Base-by-base conservation (phyloP, 306 rosid genomes). In the Malus sieversii region DNA sequence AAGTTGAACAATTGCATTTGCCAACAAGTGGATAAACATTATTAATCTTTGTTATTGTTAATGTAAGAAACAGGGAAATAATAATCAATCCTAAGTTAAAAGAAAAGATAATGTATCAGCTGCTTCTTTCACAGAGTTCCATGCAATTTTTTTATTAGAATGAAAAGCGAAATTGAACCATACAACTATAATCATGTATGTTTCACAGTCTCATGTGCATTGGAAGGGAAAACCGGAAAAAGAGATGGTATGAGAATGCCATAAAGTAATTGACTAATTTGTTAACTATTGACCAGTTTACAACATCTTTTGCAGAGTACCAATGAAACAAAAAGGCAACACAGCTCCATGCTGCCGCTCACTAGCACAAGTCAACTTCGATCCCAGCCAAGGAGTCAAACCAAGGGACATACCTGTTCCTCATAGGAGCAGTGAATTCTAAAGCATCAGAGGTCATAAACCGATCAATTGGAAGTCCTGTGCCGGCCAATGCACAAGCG, bases 401-500 rank as follows among this genome's bases (percentile, higher is more conserved):
- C 61, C 68, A 65, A 82, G 70, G 48, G 13, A 59, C 5, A 78
- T 88, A 90, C 99, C 99, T 95, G 82, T 95, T 95, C 82, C 93
- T 87, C 96, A 92, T 18, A 23, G 97, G 99, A 76, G 91, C 97
- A 15, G 97, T 83, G 82, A 95, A 95, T 71, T 88, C 92, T 78
- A 95, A 77, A 66, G 91, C 96, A 13, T 85, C 78, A 19, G 99
- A 90, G 62, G 99, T 95, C 99, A 95, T 95, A 85, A 92, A 92
- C 35, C 99, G 88, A 69, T 95, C 97, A 25, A 95, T 95, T n/a
- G 99, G 97, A 53, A 95, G 97, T 72, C 99, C 99, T 22, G 97
- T 92, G 80, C 99, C 97, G 6, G 99, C 99, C 86, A 95, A 74
- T n/a, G 99, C 99, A 88, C 99, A 95, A 73, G 97, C 97, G 20